Evolutionary conservation across 768 basidiomycete species (phyloP), one percentile per base, ranked within the genome.

Genomic region (Glaciozyma antarctica): DNA sequence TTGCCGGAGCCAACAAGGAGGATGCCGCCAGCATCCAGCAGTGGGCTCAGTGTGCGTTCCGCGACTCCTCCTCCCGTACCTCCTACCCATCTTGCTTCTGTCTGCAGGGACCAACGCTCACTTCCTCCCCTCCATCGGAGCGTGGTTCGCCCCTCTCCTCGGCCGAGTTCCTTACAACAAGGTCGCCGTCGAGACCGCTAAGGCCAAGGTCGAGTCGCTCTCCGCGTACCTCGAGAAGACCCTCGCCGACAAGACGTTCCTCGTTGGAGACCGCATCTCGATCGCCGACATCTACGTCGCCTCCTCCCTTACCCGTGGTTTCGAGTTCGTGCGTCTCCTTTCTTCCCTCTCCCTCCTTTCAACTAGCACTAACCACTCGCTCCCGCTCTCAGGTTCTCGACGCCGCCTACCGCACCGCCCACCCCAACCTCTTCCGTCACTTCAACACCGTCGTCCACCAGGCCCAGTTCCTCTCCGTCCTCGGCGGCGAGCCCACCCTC

Each of bases 211-310:
- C 62, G 67, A 76, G 53, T 63, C 70, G 63, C 52, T 83, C 24
- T 80, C 95, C 58, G 78, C 78, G 48, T 84, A 84, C 69, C 80
- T 98, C 63, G 84, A 99, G 70, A 77, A 78, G 43, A 82, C 88
- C 80, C 84, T 99, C 72, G 75, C 80, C 57, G 81, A 83, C 63
- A 84, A 83, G 75, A 99, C 94, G 54, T 98, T 85, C 83, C 83
- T 98, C 73, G 91, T 91, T 62, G 86, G 86, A 70, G 90, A 99
- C 76, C 88, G 94, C 74, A 87, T 98, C 81, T 90, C 91, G 67
- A 82, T 94, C 55, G 95, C 92, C 69, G 95, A 99, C 74, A 77
- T 99, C 77, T 76, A 77, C 74, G 72, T 89, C 70, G 88, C 87
- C 45, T 76, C 80, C 60, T 69, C 82, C 75, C 75, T 90, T 67